phyloP scores from a whole-genome alignment of 495 filamentous ascomycete genomes.

The Lepidopterella palustris region DNA sequence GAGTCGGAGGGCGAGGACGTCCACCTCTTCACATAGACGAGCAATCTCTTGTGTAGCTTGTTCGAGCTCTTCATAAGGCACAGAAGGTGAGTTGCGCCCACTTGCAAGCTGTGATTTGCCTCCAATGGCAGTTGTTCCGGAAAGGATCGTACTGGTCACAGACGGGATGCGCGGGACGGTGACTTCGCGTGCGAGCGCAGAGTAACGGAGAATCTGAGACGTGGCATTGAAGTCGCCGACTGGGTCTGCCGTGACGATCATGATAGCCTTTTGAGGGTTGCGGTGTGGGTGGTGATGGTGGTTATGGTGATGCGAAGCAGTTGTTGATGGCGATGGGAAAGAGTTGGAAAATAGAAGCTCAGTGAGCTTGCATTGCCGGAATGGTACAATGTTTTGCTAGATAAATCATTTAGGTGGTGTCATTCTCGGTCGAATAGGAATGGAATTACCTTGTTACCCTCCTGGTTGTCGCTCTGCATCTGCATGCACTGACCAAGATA shows the following conservation, averaged over 20 bases:
- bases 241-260: slow-evolving; percentile 96
- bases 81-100: slow-evolving; percentile 46
- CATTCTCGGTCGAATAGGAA: slow-evolving; percentile 3
- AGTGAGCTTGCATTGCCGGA: slow-evolving; percentile 93
- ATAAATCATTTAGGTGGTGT: neutral
- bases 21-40: slow-evolving; percentile 66
- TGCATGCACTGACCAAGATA: slow-evolving; percentile 96
- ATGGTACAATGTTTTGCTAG: slow-evolving; percentile 74
- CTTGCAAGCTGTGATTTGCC: slow-evolving; percentile 33
- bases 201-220: slow-evolving; percentile 91
- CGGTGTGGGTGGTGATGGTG: slow-evolving; percentile 36
- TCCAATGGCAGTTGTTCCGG: slow-evolving; percentile 35
- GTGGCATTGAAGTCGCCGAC: slow-evolving; percentile 94
- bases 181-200: slow-evolving; percentile 85
- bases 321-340: slow-evolving; percentile 62
- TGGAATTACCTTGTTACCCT: slow-evolving; percentile 61
- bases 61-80: slow-evolving; percentile 60
- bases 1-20: slow-evolving; percentile 51
- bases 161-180: slow-evolving; percentile 85
- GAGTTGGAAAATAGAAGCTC: slow-evolving; percentile 95
- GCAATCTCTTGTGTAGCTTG: slow-evolving; percentile 66
- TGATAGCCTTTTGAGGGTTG: slow-evolving; percentile 79
- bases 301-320: slow-evolving; percentile 32
- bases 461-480: slow-evolving; percentile 77
- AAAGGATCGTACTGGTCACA: slow-evolving; percentile 56